Base-by-base conservation (phyloP, 228 moss, liverwort and hornwort species). In the Sphagnum magellanicum region DNA sequence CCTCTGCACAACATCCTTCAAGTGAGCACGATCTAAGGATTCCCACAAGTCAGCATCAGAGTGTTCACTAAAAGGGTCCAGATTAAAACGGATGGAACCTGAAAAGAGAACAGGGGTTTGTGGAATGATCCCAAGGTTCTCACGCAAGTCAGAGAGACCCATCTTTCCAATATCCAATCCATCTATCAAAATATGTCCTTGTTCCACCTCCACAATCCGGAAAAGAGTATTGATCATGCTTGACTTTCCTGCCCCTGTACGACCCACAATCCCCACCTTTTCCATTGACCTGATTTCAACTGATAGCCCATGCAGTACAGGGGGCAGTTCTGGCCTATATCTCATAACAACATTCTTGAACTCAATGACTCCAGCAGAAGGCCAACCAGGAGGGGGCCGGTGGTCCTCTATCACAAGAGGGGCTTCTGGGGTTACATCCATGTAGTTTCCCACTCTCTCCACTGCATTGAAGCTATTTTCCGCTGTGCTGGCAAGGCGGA, bases 381-480 rank as follows among this genome's bases (percentile, higher is more conserved):
- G 97, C 97, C 93, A 97, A 69, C 93, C 97, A 70, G 82, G 77
- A 74, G 97, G 97, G 47, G 97, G 97, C 59, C 88, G 83, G 71
- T 87, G 87, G 55, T 84, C 84, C 60, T 97, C 93, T 71, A 93
- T 79, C 48, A 93, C 78, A 50, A 90, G 74, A 4, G 91, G 79
- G 49, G 90, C 93, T 82, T 97, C 97, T 51, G 87, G 80, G n/a
- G 85, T 67, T 6, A 90, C 32, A 70, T 97, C 93, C 52, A 78
- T 82, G 70, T 97, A 97, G 58, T 87, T 97, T 63, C 97, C 97
- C 32, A 93, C 90, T 74, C 97, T 82, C 79, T 97, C 97, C 58
- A 97, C 97, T 10, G 93, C 81, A 81, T 97, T 97, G 65, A 97
- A 87, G 68, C 97, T 97, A 65, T 91, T 97, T 68, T 97, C 93